A percentile compares a stretch with the other conserved stretches of the same genome.
These are phyloP conservation scores for Candida chilensis DNA, from an alignment of 805 yeast genomes.

Conservation along the genomic window DNA sequence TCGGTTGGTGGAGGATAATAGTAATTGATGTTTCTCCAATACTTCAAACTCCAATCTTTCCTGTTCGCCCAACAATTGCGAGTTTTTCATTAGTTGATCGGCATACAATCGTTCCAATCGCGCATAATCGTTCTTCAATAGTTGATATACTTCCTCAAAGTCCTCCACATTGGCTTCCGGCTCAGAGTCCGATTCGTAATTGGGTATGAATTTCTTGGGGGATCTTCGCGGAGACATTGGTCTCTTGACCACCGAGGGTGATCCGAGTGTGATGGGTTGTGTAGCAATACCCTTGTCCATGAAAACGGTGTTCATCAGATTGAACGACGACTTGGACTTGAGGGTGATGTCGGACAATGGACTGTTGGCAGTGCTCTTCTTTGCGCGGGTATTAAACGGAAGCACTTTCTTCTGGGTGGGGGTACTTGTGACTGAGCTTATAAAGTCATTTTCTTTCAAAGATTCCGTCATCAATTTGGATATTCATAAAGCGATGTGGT, in stretches of 20 bases:
- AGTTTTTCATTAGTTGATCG: conserved; percentile 14
- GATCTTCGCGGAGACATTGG: too few relatives aligned
- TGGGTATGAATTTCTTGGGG: too few relatives aligned
- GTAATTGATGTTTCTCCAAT: conserved; percentile 12
- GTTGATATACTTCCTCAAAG: conserved; percentile 34
- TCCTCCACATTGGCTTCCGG: conserved; percentile 30
- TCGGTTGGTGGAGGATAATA: conserved; percentile 10
- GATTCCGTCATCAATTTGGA: neutral
- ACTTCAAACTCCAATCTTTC: conserved; percentile 23
- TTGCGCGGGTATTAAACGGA: neutral
- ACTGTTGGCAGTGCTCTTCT: neutral
- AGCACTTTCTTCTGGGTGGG: neutral
- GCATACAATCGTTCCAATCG: conserved; percentile 15
- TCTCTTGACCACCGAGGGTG: too few relatives aligned
- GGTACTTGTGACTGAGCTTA: neutral
- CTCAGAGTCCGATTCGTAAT: too few relatives aligned
- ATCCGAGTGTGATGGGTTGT: too few relatives aligned
- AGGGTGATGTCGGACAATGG: conserved; percentile 1
- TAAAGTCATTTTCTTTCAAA: conserved; percentile 1
- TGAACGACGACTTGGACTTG: neutral
- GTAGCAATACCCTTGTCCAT: too few relatives aligned
- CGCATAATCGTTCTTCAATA: conserved; percentile 7
- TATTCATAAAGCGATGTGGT: too few relatives aligned
- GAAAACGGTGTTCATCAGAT: too few relatives aligned
- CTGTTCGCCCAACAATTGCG: conserved; percentile 18